These are phyloP conservation scores for Penicillium sp. DNA, from an alignment of 2,329 filamentous ascomycete species.

Conservation along the genomic window DNA sequence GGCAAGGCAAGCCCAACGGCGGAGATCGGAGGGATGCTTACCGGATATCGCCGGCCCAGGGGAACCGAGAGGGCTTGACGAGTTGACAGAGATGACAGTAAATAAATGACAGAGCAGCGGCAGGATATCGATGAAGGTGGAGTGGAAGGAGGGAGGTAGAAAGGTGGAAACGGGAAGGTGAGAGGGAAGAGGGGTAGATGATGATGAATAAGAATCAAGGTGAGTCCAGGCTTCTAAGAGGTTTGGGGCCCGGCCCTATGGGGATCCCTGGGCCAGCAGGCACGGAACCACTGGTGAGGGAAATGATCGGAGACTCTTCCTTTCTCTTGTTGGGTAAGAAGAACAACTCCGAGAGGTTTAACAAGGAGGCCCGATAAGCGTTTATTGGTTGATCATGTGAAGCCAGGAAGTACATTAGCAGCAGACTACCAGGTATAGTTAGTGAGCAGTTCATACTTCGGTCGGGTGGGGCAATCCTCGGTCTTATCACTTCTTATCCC, in stretches of 20 bases:
- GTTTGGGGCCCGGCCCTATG: background rate
- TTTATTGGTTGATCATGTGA: background rate
- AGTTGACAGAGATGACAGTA: background rate
- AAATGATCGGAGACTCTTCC: background rate
- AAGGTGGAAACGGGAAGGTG: constrained; percentile 17
- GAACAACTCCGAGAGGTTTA: background rate
- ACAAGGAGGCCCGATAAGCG: background rate
- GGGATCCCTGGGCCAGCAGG: constrained; percentile 16
- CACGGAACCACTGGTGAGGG: constrained; percentile 9
- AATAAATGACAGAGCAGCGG: background rate
- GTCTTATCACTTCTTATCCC: background rate
- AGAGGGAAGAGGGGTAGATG: constrained; percentile 32
- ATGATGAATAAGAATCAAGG: constrained; percentile 30
- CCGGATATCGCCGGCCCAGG: constrained; percentile 7
- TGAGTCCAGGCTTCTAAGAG: constrained; percentile 20
- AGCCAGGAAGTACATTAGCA: background rate
- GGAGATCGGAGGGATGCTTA: background rate
- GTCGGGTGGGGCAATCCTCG: constrained; percentile 5
- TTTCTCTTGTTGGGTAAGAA: background rate
- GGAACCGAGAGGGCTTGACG: background rate
- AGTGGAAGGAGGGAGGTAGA: constrained; percentile 12
- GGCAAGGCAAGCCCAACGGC: background rate
- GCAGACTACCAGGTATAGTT: background rate
- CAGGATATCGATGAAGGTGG: background rate
- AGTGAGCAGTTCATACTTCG: background rate